These are phyloP conservation scores for Zasmidium angulare DNA, from an alignment of 2,329 filamentous ascomycete genomes.

Conservation along the genomic window DNA sequence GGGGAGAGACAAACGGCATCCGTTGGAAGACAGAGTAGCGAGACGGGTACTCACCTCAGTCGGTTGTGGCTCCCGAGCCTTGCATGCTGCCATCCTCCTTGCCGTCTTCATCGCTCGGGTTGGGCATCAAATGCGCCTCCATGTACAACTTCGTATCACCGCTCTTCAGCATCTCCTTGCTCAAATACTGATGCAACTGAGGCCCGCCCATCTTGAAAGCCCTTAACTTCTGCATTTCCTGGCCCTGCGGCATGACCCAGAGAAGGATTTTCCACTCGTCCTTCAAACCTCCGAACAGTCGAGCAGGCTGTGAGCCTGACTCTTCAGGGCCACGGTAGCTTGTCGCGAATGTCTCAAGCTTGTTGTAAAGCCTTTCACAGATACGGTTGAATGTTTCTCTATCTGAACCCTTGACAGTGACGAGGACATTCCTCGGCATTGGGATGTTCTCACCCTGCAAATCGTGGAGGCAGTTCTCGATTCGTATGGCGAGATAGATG, in stretches of 20 bases:
- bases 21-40: no score
- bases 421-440: neutral
- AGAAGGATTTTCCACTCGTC: neutral
- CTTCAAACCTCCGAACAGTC: neutral
- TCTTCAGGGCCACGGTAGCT: no score
- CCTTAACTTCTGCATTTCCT: neutral
- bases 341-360: no score
- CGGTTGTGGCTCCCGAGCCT: neutral
- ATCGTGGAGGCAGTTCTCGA: neutral
- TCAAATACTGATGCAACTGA: neutral
- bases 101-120: neutral
- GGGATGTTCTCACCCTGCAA: neutral
- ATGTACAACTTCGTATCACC: neutral
- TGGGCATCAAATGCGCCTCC: slow-evolving; percentile 1
- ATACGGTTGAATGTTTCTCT: no score
- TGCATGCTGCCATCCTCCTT: neutral
- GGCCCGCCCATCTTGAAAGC: neutral
- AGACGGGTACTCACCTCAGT: neutral
- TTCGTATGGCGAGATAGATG: neutral
- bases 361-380: no score
- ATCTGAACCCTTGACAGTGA: neutral
- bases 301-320: neutral
- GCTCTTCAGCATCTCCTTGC: neutral
- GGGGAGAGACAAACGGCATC: neutral
- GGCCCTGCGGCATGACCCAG: neutral